Evolutionary conservation across 176 grass and related monocot genomes (phyloP).

Genomic region (Dactylis glomerata): DNA sequence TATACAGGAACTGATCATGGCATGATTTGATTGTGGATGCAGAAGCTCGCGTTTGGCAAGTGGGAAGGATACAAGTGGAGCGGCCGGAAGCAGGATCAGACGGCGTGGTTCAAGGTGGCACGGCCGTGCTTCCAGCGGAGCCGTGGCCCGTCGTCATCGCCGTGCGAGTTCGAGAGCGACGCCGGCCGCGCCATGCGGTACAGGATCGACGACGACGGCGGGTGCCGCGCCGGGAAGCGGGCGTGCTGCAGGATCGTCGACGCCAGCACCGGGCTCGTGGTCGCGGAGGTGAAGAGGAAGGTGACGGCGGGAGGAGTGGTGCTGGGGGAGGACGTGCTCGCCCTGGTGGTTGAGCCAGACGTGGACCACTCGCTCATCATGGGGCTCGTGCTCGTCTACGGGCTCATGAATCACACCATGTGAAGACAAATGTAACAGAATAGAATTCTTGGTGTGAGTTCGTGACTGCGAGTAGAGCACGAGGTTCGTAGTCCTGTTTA

Average conservation of each 20-base stretch:
- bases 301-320: slow-evolving; percentile 45
- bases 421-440: not conserved
- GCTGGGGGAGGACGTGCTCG: slow-evolving; percentile 67
- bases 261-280: slow-evolving; percentile 34
- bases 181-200: slow-evolving; percentile 28
- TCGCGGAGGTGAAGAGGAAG: slow-evolving; percentile 74
- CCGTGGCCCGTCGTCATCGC: slow-evolving; percentile 7
- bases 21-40: not conserved
- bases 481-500: too few relatives aligned
- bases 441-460: not conserved
- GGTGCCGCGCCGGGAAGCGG: not conserved
- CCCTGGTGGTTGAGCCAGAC: slow-evolving; percentile 59
- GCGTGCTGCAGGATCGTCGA: slow-evolving; percentile 56
- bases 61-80: slow-evolving; percentile 55
- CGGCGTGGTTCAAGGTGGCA: slow-evolving; percentile 55
- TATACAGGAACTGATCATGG: not conserved
- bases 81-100: slow-evolving; percentile 13
- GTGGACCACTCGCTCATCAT: slow-evolving; percentile 70
- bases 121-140: slow-evolving; percentile 31
- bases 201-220: slow-evolving; percentile 29
- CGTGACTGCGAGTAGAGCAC: too few relatives aligned
- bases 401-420: slow-evolving; percentile 56
- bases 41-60: slow-evolving; percentile 47
- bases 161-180: slow-evolving; percentile 37
- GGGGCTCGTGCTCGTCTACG: slow-evolving; percentile 74